These are phyloP conservation scores for Rhodotorula babjevae DNA, from an alignment of 768 basidiomycete species.

Conservation along the genomic window DNA sequence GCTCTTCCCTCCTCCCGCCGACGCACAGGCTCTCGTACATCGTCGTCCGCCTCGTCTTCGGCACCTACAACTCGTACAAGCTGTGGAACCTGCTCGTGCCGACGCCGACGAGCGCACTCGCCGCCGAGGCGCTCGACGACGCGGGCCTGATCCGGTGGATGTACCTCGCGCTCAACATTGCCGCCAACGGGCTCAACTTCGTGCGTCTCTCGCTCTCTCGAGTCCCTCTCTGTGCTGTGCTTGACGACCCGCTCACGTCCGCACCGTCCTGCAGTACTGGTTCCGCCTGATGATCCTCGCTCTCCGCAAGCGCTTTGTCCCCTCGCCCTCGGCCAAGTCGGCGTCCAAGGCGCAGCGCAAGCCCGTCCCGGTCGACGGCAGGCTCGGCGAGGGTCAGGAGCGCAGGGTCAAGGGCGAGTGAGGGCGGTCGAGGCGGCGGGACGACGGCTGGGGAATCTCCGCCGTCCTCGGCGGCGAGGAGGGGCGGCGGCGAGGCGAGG, in stretches of 20 bases:
- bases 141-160: conserved; percentile 14
- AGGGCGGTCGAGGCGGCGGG: no score
- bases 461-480: no score
- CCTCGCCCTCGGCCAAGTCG: not conserved
- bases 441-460: no score
- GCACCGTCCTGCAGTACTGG: conserved; percentile 21
- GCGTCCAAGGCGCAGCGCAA: conserved; percentile 8
- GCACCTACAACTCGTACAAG: conserved; percentile 36
- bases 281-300: conserved; percentile 37
- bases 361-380: conserved; percentile 29
- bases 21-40: conserved; percentile 21
- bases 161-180: conserved; percentile 13
- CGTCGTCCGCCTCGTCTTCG: conserved; percentile 33
- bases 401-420: conserved; percentile 25
- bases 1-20: not conserved
- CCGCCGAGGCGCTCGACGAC: not conserved
- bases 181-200: conserved; percentile 13
- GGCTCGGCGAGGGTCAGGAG: conserved; percentile 12
- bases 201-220: not conserved
- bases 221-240: no score
- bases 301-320: conserved; percentile 25
- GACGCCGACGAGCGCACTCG: not conserved
- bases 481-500: no score
- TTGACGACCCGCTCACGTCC: no score
- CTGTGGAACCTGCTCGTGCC: conserved; percentile 25